Evolutionary conservation across 2,329 filamentous ascomycete species (phyloP), one percentile per base, ranked within the genome.

Genomic region (Exophiala lecanii-corni): DNA sequence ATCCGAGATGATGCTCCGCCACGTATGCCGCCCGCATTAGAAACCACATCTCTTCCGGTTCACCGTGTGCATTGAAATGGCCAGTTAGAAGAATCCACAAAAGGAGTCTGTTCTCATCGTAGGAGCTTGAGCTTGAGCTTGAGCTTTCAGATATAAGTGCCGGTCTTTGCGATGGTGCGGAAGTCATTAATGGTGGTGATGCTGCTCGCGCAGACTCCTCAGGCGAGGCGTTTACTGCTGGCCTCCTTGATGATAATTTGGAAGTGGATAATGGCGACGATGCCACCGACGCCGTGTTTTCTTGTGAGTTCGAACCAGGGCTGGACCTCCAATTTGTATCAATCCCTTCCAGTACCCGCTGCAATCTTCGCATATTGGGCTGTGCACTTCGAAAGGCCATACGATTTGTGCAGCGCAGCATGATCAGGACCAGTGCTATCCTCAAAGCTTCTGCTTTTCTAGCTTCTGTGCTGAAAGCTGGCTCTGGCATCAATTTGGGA

Each of bases 301-400:
- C 10, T 16, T 18, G 19, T 15, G 5, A 10, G n/a, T n/a, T 7
- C 13, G 19, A 32, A 3, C 15, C 2, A 15, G 9, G 23, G 2
- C 18, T 9, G 55, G 59, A 18, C 40, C 54, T 19, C 45, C 44
- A 4, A 57, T 58, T 21, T 55, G 55, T 35, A 51, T 55, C 3
- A 58, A 62, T 10, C 60, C 50, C 36, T 56, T 55, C 23, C 59
- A 60, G 15, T 54, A 52, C 28, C 54, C 48, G 21, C 42, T 40
- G 36, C 13, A 45, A 15, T 3, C 36, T 35, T 16, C 42, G 42
- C 42, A 45, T 40, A 21, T 45, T 45, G 3, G 42, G 42, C 30
- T 16, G 18, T 12, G 36, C 31, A 9, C 36, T 26, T 10, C 42
- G 42, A 20, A 35, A 45, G 9, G 42, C 28, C 30, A 39, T 33